Base-by-base conservation (phyloP, 148 eudicot genomes). In the Spergularia marina region DNA sequence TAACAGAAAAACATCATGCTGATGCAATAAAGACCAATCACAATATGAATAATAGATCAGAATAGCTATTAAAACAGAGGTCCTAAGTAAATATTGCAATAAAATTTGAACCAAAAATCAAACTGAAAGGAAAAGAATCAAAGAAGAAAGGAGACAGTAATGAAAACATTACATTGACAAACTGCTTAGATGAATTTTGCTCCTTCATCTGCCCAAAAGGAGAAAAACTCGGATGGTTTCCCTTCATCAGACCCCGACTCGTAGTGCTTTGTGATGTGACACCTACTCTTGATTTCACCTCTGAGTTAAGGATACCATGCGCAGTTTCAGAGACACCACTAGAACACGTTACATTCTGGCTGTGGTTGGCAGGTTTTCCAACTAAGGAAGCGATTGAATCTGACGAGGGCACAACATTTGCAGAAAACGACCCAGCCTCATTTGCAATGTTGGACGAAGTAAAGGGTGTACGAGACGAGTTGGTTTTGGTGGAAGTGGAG, bases 111-210 rank as follows among this genome's bases (percentile, higher is more conserved):
- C 40, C 17, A 12, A 75, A 7, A 40, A 66, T 66, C 56, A 73
- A 57, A 54, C 7, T 2, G 17, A 44, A 36, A 70, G 23, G 52
- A 25, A 56, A 53, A 39, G 47, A 60, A 17, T 12, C 23, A 62
- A 8, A 58, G 63, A 10, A 76, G 67, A 61, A 18, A 65, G 40
- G 5, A 59, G 41, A 25, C 68, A 76, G 65, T 47, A 12, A 6
- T 7, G 44, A 64, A 53, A 40, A 73, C 49, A 71, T 86, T 88
- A 95, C 96, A 83, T 86, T 91, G 74, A 83, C 82, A 65, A 78
- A 80, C 75, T 89, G 91, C 80, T 90, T 87, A 20, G 91, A 83
- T 55, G 82, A 72, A 66, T 79, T 83, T 72, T 78, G 83, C 80
- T 84, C 87, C 74, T 80, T 79, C 70, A 75, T 75, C 74, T 71